phyloP scores from a whole-genome alignment of 345 rosid genomes.

The Pistacia vera region DNA sequence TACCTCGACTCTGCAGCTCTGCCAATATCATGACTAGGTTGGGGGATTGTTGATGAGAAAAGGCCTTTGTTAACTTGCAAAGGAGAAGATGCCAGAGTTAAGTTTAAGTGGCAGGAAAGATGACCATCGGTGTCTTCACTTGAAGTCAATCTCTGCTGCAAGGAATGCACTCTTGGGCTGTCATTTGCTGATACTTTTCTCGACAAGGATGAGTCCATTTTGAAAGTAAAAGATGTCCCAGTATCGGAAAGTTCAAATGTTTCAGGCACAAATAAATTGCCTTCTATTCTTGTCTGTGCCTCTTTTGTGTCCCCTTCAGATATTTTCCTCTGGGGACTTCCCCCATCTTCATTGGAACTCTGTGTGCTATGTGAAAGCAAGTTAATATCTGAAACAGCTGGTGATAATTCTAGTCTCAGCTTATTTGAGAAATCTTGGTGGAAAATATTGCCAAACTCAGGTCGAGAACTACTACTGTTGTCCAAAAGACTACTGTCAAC shows the following conservation, averaged over 20 bases:
- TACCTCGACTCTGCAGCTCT: conserved; percentile 33
- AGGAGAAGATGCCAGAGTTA: conserved; percentile 80
- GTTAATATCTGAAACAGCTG: conserved; percentile 82
- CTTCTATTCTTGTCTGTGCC: conserved; percentile 47
- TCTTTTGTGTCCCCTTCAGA: conserved; percentile 55
- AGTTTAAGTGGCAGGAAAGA: conserved; percentile 80
- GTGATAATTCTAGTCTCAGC: conserved; percentile 78
- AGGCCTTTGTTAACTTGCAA: conserved; percentile 53
- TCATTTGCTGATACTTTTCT: conserved; percentile 43
- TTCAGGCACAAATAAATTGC: conserved; percentile 54
- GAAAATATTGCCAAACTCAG: conserved; percentile 63
- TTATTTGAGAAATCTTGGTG: conserved; percentile 76
- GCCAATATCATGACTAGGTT: conserved; percentile 37
- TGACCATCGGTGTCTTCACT: conserved; percentile 70
- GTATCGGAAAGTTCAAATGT: conserved; percentile 80
- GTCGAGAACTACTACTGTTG: conserved; percentile 58
- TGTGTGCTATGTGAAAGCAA: conserved; percentile 77
- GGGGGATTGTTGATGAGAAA: conserved; percentile 41
- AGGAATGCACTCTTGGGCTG: conserved; percentile 35
- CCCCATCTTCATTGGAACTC: conserved; percentile 76
- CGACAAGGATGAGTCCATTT: conserved; percentile 40
- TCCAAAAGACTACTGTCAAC: conserved; percentile 62
- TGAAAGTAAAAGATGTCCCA: conserved; percentile 61
- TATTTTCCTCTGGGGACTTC: conserved; percentile 44
- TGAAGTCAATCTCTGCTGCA: conserved; percentile 48